Base-by-base conservation (phyloP, 805 yeast species). In the Tetrapisispora nanseiensis region DNA sequence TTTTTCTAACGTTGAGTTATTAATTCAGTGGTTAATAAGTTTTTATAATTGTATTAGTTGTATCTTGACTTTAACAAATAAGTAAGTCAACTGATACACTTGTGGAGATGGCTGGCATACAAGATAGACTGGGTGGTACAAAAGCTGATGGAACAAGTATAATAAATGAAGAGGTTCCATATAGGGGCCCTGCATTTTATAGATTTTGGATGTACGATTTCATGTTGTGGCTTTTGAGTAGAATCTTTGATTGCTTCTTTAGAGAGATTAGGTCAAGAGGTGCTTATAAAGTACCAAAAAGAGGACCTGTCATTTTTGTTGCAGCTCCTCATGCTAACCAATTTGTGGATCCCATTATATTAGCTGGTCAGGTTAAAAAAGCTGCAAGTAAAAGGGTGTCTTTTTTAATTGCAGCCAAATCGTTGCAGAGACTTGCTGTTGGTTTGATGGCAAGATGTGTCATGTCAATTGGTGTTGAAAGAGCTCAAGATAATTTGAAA, bases 251-350 rank as follows among this genome's bases (percentile, higher is more conserved):
- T 51, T 70, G 80, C 35, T 90, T 90, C 67, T 90, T 90, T 65
- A 67, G 97, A 45, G 96, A 89, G 57, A 86, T 90, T 48, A 72
- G 86, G 41, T 78, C 92, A 3, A 72, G 97, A 46, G 96, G 97
- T 1, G 86, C 95, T 1, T 86, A 77, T 64, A 74, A 74, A 37
- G 71, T 77, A 39, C 82, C 83, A 12, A 69, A 72, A 24, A 62
- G 72, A 9, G 97, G 96, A 0, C 90, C 97, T 0, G 80, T 87
- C 8, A 82, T 90, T 42, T 81, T 92, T 48, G 97, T 92, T 28
- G 94, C 92, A 10, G 98, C 96, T 2, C 97, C 97, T 1, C 98
- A 90, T 66, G 95, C 95, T n/a, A 86, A 86, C 57, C 95, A 86
- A 54, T 84, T 83, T 48, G 78, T 83, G 28, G 85, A 78, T 50